Conservation (phyloP, 768 basidiomycete genomes). For the Udeniomyces megalosporus region DNA sequence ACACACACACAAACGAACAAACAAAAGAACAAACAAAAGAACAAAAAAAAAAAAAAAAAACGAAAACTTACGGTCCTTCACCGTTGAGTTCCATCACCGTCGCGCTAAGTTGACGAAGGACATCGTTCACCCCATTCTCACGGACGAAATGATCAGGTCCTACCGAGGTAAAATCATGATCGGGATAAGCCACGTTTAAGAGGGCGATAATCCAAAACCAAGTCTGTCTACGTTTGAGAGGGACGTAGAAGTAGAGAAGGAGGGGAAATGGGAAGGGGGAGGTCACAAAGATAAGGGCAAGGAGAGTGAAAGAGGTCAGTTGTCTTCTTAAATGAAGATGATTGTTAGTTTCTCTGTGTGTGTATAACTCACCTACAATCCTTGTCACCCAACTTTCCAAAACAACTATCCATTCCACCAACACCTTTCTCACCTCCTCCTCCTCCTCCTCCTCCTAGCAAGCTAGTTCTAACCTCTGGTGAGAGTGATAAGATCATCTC, state of each 20-base stretch:
- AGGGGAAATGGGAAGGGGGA: background rate
- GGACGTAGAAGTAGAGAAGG: background rate
- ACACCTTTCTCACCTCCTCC: too few relatives aligned
- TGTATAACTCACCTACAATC: slow-evolving; percentile 9
- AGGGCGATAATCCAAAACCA: slow-evolving; percentile 91
- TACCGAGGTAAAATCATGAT: slow-evolving; percentile 90
- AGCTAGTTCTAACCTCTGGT: slow-evolving; percentile 6
- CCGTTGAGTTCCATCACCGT: slow-evolving; percentile 12
- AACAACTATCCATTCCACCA: slow-evolving; percentile 12
- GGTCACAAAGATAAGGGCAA: background rate
- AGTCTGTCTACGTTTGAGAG: slow-evolving; percentile 39
- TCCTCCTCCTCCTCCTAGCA: background rate
- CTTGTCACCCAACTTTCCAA: slow-evolving; percentile 14
- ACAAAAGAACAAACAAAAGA: background rate
- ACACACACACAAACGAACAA: background rate
- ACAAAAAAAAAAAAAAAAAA: background rate
- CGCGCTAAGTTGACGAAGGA: slow-evolving; percentile 4
- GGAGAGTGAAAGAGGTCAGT: background rate
- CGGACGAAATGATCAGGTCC: slow-evolving; percentile 68
- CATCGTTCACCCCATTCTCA: slow-evolving; percentile 11
- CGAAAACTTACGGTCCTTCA: slow-evolving; percentile 4
- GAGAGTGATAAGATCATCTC: slow-evolving; percentile 17
- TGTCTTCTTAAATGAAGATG: too few relatives aligned
- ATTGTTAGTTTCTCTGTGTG: background rate
- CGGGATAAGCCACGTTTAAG: slow-evolving; percentile 92